phyloP scores from a whole-genome alignment of 345 rosid species.

The Melaleuca alternifolia region DNA sequence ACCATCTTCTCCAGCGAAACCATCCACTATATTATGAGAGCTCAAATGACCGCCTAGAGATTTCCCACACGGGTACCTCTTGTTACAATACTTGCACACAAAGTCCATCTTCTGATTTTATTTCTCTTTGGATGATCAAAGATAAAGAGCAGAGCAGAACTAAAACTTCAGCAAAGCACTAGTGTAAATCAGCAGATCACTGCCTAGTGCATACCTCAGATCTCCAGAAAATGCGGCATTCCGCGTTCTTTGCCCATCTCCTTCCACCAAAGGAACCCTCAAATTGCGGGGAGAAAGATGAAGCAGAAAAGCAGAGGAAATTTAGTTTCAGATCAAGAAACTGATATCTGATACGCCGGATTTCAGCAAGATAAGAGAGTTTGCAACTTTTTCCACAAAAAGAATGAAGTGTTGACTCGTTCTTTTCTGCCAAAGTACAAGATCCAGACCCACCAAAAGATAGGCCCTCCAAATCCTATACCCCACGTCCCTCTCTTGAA shows the following conservation, averaged over 20 bases:
- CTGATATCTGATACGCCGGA: background rate
- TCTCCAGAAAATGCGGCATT: background rate
- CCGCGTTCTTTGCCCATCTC: background rate
- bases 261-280: background rate
- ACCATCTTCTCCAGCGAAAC: slow-evolving; percentile 7
- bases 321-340: background rate
- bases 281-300: background rate
- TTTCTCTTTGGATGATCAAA: slow-evolving; percentile 2
- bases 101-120: slow-evolving; percentile 39
- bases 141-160: slow-evolving; percentile 21
- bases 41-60: slow-evolving; percentile 88
- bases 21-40: slow-evolving; percentile 32
- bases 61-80: slow-evolving; percentile 70
- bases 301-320: background rate
- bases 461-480: background rate
- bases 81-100: slow-evolving; percentile 67
- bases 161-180: background rate
- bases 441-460: background rate
- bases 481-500: background rate
- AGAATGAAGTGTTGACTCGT: background rate
- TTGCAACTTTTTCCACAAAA: background rate
- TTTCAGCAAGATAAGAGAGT: background rate
- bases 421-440: background rate
- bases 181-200: background rate
- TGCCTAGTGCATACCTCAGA: background rate